These are phyloP conservation scores for Stachybotrys echinatus DNA, from an alignment of 2,329 filamentous ascomycete genomes.

Conservation along the genomic window DNA sequence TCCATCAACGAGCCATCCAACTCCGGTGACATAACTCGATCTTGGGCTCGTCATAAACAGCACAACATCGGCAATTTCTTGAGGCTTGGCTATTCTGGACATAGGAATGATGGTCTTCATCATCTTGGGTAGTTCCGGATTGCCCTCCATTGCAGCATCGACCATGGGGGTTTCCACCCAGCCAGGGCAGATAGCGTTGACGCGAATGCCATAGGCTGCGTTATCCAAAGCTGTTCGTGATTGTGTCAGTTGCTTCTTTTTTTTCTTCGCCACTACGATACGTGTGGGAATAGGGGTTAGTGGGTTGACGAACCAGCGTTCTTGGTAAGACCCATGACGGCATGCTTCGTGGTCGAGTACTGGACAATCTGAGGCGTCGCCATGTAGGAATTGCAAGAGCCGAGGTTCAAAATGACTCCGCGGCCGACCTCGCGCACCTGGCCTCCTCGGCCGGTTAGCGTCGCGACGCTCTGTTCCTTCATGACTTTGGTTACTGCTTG, in stretches of 20 bases:
- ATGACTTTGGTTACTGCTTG: neutral
- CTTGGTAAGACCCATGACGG: neutral
- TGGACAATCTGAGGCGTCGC: neutral
- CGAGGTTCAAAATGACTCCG: neutral
- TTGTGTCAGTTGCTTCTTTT: no score
- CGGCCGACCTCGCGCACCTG: neutral
- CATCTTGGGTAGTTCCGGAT: conserved; percentile 2
- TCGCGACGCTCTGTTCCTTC: neutral
- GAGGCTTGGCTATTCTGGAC: conserved; percentile 54
- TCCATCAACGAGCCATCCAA: conserved; percentile 5
- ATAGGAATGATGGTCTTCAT: conserved; percentile 7
- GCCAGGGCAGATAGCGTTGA: conserved; percentile 14
- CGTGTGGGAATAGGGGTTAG: no score
- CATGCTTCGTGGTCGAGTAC: neutral
- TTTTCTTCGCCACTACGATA: no score
- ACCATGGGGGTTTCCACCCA: conserved; percentile 10
- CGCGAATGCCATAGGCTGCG: conserved; percentile 7
- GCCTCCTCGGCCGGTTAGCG: neutral
- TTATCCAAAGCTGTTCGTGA: conserved; percentile 7
- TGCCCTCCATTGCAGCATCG: conserved; percentile 3
- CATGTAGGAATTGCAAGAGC: neutral
- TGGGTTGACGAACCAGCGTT: neutral
- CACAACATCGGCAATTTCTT: conserved; percentile 70
- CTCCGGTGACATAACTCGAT: conserved; percentile 7
- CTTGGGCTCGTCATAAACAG: conserved; percentile 46